phyloP scores from a whole-genome alignment of 1,284 basidiomycete genomes.

The Coniferiporia sulphurascens region DNA sequence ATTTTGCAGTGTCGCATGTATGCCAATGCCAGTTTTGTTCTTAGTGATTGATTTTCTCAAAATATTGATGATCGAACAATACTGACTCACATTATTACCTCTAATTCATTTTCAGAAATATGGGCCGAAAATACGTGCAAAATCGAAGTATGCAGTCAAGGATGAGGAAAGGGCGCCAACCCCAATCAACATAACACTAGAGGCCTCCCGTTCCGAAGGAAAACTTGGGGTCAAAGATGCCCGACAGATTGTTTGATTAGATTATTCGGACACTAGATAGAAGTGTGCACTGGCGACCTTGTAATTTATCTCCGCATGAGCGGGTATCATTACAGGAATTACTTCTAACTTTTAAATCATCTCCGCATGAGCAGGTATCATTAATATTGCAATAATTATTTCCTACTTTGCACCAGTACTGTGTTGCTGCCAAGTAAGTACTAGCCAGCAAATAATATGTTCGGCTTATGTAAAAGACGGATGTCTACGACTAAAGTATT shows the following conservation, averaged over 20 bases:
- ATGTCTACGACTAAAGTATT: no score
- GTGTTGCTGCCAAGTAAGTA: no score
- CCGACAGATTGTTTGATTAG: neutral
- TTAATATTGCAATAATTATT: no score
- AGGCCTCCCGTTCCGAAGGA: neutral
- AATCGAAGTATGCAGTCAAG: conserved; percentile 12
- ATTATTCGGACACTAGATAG: neutral
- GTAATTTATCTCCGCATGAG: no score
- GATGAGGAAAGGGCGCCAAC: conserved; percentile 4
- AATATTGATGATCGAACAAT: neutral
- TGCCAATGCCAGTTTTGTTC: conserved; percentile 46
- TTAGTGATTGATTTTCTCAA: conserved; percentile 24
- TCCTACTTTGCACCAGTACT: no score
- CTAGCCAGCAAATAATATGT: no score
- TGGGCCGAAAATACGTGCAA: conserved; percentile 8
- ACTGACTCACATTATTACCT: neutral
- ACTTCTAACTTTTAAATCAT: no score
- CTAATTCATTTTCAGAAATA: conserved; percentile 5
- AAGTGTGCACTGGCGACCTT: neutral
- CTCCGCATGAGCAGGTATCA: no score
- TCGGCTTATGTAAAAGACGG: no score
- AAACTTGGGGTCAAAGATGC: neutral
- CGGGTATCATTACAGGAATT: no score
- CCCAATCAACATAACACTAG: neutral
- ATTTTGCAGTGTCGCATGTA: conserved; percentile 48